Evolutionary conservation across 805 yeast species (phyloP), one percentile per base, ranked within the genome.

Genomic region (Wickerhamomyces hampshirensis): DNA sequence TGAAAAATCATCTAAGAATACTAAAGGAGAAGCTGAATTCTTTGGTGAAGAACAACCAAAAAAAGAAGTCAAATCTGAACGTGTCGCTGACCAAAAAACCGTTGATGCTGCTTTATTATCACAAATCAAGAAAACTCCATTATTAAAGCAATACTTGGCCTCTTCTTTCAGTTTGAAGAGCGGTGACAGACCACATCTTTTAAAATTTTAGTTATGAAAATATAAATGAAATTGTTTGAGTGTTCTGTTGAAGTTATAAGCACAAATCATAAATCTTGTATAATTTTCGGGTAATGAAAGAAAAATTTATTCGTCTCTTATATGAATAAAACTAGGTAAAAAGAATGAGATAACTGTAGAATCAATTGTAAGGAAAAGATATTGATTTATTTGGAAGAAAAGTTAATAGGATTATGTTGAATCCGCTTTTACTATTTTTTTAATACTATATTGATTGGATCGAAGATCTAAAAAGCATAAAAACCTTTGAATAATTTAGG

Each of bases 121-220:
- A 55, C 88, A 84, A 73, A 84, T 91, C 78, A 88, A 89, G 83
- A 84, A 88, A 80, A 88, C 96, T 60, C 95, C 97, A 68, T 77
- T 88, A 67, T 83, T 91, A 71, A 86, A 87, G 74, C 95, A 89
- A 74, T 91, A 91, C 86, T 81, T 91, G 66, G 84, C 96, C 58
- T 69, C 96, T 60, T 73, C 95, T 60, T 91, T 91, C 89, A 82
- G 96, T 59, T 80, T 91, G 73, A 89, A 87, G 85, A 80, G 77
- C 73, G 98, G 98, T 72, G 98, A 91, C 80, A 87, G 76, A 71
- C 98, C 98, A 64, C 98, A 91, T 74, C 80, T 84, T 69, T 87
- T 93, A 84, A 87, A 85, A 78, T 91, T 93, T 74, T 91, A 88
- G 83, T 35, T 31, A 15, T 21, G 24, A 7, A n/a, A n/a, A n/a